Conservation (phyloP, 768 basidiomycete genomes). For the Phaeotremella skinneri region DNA sequence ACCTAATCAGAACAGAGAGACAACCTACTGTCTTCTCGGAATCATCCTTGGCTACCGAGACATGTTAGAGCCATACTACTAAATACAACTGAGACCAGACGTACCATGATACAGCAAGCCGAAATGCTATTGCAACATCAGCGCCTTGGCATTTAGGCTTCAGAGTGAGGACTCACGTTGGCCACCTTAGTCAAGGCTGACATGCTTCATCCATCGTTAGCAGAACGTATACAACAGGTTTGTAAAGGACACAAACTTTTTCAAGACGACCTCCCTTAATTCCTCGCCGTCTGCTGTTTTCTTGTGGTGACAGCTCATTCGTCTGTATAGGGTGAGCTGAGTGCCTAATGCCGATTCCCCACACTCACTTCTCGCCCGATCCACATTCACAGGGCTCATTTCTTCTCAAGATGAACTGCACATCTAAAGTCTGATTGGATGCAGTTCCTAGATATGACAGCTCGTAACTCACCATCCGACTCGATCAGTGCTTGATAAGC, state of each 20-base stretch:
- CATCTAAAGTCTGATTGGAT: constrained; percentile 48
- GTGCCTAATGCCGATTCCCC: neutral
- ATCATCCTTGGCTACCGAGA: constrained; percentile 63
- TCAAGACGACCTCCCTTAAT: constrained; percentile 58
- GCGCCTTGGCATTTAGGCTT: neutral
- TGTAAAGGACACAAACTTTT: constrained; percentile 52
- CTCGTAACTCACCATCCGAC: constrained; percentile 53
- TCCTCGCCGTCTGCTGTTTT: constrained; percentile 54
- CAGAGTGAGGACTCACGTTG: constrained; percentile 27
- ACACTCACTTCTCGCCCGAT: constrained; percentile 59
- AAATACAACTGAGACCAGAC: constrained; percentile 9
- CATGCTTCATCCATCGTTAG: constrained; percentile 23
- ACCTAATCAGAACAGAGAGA: neutral
- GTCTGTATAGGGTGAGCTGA: constrained; percentile 52
- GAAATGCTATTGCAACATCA: constrained; percentile 61
- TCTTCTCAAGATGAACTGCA: constrained; percentile 70
- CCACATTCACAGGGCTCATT: constrained; percentile 74
- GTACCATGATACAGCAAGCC: constrained; percentile 78
- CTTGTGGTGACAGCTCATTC: constrained; percentile 62
- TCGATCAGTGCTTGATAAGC: constrained; percentile 71
- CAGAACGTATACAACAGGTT: neutral
- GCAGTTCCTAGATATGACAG: too few species aligned
- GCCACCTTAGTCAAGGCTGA: constrained; percentile 37
- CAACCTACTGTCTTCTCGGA: constrained; percentile 59
- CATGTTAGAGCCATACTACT: neutral